These are phyloP conservation scores for Cryptosporidium parvum DNA, from an alignment of 169 alveolate genomes.

Conservation along the genomic window DNA sequence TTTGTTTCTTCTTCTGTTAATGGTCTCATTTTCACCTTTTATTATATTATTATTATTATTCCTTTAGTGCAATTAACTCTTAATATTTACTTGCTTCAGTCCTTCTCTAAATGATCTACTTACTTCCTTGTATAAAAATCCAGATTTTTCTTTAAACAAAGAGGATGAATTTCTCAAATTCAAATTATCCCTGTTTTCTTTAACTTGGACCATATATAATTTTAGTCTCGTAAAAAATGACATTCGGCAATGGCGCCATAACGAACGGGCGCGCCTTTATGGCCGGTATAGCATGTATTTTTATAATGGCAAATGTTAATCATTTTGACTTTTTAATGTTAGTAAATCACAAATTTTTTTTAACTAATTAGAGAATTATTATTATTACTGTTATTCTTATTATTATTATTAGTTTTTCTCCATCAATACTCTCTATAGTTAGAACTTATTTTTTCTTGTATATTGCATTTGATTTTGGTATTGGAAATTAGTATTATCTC, in stretches of 20 bases:
- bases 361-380: background rate
- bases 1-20: constrained; percentile 91
- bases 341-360: background rate
- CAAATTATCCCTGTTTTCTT: background rate
- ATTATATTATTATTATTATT: background rate
- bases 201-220: background rate
- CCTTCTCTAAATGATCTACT: background rate
- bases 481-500: background rate
- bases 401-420: background rate
- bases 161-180: background rate
- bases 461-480: constrained; percentile 8
- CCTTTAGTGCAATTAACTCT: background rate
- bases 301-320: background rate
- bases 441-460: constrained; percentile 13
- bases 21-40: constrained; percentile 84
- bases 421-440: background rate
- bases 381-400: too few species aligned
- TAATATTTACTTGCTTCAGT: background rate
- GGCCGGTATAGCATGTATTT: background rate
- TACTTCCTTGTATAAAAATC: background rate
- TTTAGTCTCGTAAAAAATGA: constrained; percentile 19
- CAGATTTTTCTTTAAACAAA: background rate
- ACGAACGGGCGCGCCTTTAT: background rate
- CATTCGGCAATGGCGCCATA: constrained; percentile 21
- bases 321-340: background rate